These are phyloP conservation scores for Nicotiana benthamiana DNA, from an alignment of 257 asterid species.

Conservation along the genomic window DNA sequence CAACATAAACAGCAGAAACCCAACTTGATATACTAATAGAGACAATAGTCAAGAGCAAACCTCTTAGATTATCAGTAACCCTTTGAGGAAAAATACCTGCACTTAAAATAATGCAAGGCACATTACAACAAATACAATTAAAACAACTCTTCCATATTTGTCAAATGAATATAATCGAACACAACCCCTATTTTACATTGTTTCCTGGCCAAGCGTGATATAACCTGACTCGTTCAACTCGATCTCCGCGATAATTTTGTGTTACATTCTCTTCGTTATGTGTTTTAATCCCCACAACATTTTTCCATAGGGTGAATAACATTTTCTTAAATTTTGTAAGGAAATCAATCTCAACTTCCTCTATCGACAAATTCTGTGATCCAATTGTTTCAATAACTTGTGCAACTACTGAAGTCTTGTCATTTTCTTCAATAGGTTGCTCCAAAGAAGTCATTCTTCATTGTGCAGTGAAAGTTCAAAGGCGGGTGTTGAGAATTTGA, in stretches of 20 bases:
- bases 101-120: background rate
- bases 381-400: background rate
- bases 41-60: conserved; percentile 7
- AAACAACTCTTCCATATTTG: background rate
- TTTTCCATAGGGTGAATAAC: background rate
- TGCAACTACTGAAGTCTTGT: background rate
- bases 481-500: background rate
- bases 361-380: background rate
- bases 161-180: background rate
- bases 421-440: background rate
- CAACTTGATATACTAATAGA: conserved; percentile 20
- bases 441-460: background rate
- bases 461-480: background rate
- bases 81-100: conserved; percentile 18
- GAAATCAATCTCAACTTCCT: background rate
- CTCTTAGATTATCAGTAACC: conserved; percentile 20
- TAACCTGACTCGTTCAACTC: background rate
- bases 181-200: background rate
- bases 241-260: background rate
- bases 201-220: background rate
- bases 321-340: background rate
- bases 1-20: conserved; percentile 10
- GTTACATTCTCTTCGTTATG: background rate
- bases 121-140: background rate
- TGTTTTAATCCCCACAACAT: background rate